Conservation (phyloP, 1,284 basidiomycete genomes). For the Moesziomyces sp. region DNA sequence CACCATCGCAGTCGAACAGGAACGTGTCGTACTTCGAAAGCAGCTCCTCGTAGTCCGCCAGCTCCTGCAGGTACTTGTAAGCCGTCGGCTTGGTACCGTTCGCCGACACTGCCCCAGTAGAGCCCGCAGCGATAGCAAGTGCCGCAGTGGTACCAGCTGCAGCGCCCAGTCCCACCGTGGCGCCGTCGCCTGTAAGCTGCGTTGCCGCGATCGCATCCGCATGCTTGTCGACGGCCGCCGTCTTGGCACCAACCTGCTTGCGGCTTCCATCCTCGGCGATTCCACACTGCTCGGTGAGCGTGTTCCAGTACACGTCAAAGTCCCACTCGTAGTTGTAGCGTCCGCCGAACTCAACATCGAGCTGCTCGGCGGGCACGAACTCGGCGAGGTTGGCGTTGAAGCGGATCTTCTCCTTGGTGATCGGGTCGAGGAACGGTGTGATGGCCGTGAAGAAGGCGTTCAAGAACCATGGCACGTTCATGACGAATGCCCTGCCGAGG, state of each 20-base stretch:
- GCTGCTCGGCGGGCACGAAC: constrained; percentile 79
- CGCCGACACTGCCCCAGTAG: constrained; percentile 7
- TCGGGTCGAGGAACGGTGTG: constrained; percentile 86
- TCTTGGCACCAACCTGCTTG: not conserved
- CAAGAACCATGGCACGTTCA: constrained; percentile 76
- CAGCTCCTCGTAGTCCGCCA: constrained; percentile 46
- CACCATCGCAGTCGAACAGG: constrained; percentile 87
- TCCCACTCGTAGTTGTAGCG: constrained; percentile 82
- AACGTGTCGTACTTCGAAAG: constrained; percentile 62
- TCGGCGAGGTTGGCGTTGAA: constrained; percentile 79
- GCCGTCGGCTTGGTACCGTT: not conserved
- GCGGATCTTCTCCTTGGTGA: constrained; percentile 85
- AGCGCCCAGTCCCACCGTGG: constrained; percentile 24
- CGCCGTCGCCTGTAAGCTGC: constrained; percentile 20
- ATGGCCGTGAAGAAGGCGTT: constrained; percentile 78
- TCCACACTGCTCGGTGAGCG: constrained; percentile 41
- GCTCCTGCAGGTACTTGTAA: constrained; percentile 48
- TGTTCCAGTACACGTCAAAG: constrained; percentile 75
- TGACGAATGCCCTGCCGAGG: constrained; percentile 83
- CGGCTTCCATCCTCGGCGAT: constrained; percentile 53
- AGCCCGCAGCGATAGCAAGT: constrained; percentile 14
- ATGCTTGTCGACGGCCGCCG: constrained; percentile 20
- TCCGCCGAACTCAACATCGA: constrained; percentile 81
- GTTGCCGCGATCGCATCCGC: constrained; percentile 34
- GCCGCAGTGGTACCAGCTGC: constrained; percentile 25